Conservation (phyloP, 352 stramenopile species). For the Pythium pyrilobum region DNA sequence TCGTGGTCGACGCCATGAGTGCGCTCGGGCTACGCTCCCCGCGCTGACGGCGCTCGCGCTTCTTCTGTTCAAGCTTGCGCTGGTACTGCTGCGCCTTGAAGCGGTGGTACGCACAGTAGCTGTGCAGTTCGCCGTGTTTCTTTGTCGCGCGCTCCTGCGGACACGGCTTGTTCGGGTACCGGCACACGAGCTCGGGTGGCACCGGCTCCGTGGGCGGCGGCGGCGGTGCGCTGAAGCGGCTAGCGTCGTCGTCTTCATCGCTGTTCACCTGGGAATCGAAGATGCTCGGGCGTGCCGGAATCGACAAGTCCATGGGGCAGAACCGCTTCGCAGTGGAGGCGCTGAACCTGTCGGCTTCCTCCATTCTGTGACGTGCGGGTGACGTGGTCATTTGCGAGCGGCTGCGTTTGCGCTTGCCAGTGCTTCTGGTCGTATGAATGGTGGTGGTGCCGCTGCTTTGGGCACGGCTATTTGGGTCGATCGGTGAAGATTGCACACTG, state of each 20-base stretch:
- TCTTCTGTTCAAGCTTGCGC: slow-evolving; percentile 29
- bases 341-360: neutral
- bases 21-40: slow-evolving; percentile 4
- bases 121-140: slow-evolving; percentile 47
- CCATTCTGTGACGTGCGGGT: neutral
- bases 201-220: slow-evolving; percentile 11
- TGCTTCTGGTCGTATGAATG: neutral
- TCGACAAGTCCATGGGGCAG: neutral
- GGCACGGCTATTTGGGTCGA: neutral
- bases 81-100: slow-evolving; percentile 42
- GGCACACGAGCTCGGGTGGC: slow-evolving; percentile 44
- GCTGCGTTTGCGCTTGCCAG: slow-evolving; percentile 12
- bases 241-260: slow-evolving; percentile 8
- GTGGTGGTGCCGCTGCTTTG: neutral
- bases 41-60: slow-evolving; percentile 30
- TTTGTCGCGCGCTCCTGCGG: slow-evolving; percentile 39
- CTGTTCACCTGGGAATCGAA: neutral
- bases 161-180: slow-evolving; percentile 48
- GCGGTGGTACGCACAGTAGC: slow-evolving; percentile 49
- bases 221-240: slow-evolving; percentile 3
- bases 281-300: too few relatives aligned
- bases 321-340: neutral
- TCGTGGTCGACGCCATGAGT: slow-evolving; percentile 16
- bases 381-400: slow-evolving; percentile 6
- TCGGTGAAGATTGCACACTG: slow-evolving; percentile 8